A percentile compares a stretch with the other conserved stretches of the same genome.
These are phyloP conservation scores for Oxytropis ochrocephala DNA, from an alignment of 306 rosid genomes.

Conservation along the genomic window DNA sequence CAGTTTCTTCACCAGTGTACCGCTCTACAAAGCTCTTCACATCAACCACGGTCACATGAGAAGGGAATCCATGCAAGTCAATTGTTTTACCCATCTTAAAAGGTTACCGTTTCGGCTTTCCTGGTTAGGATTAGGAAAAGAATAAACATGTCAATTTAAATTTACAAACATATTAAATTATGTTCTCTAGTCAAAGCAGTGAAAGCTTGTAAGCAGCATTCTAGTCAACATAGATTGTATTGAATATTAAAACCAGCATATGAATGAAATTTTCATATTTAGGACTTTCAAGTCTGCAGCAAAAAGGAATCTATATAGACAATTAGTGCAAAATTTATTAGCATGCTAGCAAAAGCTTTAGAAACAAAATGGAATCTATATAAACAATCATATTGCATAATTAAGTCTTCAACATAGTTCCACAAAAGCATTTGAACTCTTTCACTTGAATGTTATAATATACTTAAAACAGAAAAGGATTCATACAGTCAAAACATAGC, in stretches of 20 bases:
- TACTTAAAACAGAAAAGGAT: too few species aligned
- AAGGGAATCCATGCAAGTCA: slow-evolving; percentile 63
- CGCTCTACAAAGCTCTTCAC: slow-evolving; percentile 46
- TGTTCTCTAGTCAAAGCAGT: neutral
- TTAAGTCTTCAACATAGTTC: too few species aligned
- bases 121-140: neutral
- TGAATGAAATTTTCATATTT: neutral
- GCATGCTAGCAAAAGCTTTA: neutral
- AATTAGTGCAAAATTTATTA: neutral
- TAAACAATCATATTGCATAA: neutral
- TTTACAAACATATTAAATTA: neutral
- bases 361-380: neutral
- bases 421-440: too few species aligned
- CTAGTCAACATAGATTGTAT: neutral
- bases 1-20: slow-evolving; percentile 48
- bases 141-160: neutral
- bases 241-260: neutral
- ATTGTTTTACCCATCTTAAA: slow-evolving; percentile 29
- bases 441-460: too few species aligned
- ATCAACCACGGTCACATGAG: neutral
- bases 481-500: too few species aligned
- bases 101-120: neutral
- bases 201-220: neutral
- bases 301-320: too few species aligned
- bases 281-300: neutral